These are phyloP conservation scores for Venturia asperata DNA, from an alignment of 2,329 filamentous ascomycete genomes.

Conservation along the genomic window DNA sequence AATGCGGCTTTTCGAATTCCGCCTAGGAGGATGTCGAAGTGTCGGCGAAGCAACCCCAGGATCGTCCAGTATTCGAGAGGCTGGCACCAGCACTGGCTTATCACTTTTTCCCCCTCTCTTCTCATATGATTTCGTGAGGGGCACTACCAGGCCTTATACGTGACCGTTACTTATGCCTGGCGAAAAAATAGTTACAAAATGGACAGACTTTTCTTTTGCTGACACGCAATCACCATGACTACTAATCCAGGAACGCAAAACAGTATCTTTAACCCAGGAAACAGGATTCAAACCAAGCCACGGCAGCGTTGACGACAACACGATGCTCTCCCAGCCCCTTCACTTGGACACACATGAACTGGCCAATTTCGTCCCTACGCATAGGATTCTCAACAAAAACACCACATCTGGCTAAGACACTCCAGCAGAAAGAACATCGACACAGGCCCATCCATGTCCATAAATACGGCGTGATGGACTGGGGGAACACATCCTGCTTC, in stretches of 20 bases:
- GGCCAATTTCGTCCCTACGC: neutral
- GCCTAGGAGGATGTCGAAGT: neutral
- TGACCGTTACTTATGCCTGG: too few species aligned
- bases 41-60: neutral
- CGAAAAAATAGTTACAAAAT: too few species aligned
- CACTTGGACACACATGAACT: neutral
- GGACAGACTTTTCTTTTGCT: neutral
- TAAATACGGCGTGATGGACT: neutral
- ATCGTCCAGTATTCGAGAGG: neutral
- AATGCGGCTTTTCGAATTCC: neutral
- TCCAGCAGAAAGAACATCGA: neutral
- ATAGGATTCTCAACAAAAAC: neutral
- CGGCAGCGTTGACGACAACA: neutral
- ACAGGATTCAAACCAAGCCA: neutral
- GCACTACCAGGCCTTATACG: too few species aligned
- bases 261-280: neutral
- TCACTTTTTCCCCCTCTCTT: neutral
- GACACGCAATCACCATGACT: neutral
- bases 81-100: neutral
- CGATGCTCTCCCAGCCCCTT: neutral
- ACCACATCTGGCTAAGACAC: neutral
- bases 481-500: neutral
- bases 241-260: neutral
- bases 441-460: neutral
- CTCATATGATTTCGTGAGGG: neutral